Percentiles rank a stretch among this genome's conserved stretches.
Evolutionary conservation across 768 basidiomycete species (phyloP).

Genomic region (Naganishia vishniacii): DNA sequence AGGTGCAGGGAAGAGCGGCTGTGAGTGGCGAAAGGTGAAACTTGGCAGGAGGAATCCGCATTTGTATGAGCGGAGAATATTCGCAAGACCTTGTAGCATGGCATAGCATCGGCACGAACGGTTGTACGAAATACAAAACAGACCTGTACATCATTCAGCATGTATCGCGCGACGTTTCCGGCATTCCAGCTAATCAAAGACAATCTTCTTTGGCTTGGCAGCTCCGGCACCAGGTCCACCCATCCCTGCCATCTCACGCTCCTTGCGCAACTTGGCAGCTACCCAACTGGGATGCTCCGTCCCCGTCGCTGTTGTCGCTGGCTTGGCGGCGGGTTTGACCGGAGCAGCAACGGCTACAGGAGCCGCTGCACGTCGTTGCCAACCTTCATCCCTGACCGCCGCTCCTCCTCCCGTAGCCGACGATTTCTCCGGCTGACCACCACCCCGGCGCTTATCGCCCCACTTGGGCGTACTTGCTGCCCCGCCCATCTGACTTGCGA

Average conservation of each 20-base stretch:
- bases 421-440: constrained; percentile 1
- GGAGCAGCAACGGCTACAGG: neutral
- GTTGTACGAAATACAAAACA: neutral
- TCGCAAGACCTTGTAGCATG: neutral
- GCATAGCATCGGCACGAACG: neutral
- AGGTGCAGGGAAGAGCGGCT: neutral
- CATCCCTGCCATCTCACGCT: constrained; percentile 49
- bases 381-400: constrained; percentile 21
- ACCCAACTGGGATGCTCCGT: constrained; percentile 93
- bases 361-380: neutral
- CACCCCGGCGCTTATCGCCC: constrained; percentile 5
- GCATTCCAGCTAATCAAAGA: constrained; percentile 48
- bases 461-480: constrained; percentile 1
- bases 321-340: constrained; percentile 15
- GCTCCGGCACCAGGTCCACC: constrained; percentile 51
- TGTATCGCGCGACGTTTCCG: too few relatives aligned
- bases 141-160: too few relatives aligned
- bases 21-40: neutral
- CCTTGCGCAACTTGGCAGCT: constrained; percentile 74
- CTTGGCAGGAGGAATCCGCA: too few relatives aligned
- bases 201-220: constrained; percentile 76
- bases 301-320: constrained; percentile 37
- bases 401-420: too few relatives aligned
- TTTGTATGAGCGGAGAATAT: too few relatives aligned
- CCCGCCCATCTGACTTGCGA: constrained; percentile 24